Conservation (phyloP, 495 filamentous ascomycete species). For the Friedmanniomyces endolithicus region DNA sequence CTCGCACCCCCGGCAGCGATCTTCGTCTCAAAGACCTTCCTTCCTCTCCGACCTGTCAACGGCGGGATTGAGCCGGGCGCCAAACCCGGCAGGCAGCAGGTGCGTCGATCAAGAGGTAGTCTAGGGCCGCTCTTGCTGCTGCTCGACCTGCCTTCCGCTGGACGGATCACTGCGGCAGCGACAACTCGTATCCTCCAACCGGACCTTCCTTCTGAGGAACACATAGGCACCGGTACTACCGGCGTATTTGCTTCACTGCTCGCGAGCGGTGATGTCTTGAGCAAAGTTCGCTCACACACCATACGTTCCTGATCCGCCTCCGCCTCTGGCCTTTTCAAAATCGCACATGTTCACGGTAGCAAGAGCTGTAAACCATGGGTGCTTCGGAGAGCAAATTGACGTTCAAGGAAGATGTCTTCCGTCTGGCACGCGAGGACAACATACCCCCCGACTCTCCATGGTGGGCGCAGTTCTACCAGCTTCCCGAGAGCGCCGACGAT, state of each 20-base stretch:
- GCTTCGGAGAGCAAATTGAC: conserved; percentile 98
- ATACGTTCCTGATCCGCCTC: not conserved
- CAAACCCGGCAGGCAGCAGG: too few relatives aligned
- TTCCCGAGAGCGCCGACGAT: conserved; percentile 90
- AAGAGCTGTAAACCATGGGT: conserved; percentile 49
- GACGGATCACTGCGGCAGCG: not conserved
- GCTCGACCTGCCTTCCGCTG: too few relatives aligned
- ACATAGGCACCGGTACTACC: not conserved
- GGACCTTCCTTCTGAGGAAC: not conserved
- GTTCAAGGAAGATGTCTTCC: conserved; percentile 98
- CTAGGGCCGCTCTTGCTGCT: too few relatives aligned
- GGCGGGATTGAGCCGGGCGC: too few relatives aligned
- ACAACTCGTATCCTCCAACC: not conserved
- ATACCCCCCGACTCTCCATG: conserved; percentile 84
- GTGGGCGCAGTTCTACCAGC: conserved; percentile 98
- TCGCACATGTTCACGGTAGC: not conserved
- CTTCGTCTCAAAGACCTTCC: too few relatives aligned
- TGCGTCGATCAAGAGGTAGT: too few relatives aligned
- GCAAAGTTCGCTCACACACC: not conserved
- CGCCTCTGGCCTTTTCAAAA: not conserved
- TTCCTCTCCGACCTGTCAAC: too few relatives aligned
- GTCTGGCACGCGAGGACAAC: conserved; percentile 76
- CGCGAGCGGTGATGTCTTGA: not conserved
- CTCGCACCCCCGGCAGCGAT: too few relatives aligned
- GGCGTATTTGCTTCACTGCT: not conserved